Base-by-base conservation (phyloP, 2,329 filamentous ascomycete genomes). In the Pseudogymnoascus sp. region DNA sequence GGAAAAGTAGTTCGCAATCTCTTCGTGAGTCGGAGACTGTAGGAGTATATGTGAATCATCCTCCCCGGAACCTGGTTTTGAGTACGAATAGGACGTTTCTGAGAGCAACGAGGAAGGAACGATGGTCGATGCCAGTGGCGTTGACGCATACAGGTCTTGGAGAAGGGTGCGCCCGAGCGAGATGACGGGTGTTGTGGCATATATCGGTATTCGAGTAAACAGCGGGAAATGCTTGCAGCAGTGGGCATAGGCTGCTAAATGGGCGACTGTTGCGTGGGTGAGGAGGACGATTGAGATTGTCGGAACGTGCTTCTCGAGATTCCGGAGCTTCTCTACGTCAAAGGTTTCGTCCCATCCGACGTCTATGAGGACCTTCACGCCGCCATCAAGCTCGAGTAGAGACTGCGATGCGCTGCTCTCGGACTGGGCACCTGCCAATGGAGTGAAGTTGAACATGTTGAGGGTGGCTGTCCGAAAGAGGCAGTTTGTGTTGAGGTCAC, bases 281-380 rank as follows among this genome's bases (percentile, higher is more conserved):
- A 99, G 83, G 42, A 99, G 89, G 70, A 99, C 88, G 69, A 99
- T 82, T 2, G 94, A 97, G 47, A 99, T 82, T 0, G 93, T 96
- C 21, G 93, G 90, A 8, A 95, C 85, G 79, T 95, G 90, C 89
- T 91, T 94, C 77, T 97, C 93, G 65, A 99, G 84, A 76, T 94
- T 90, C 70, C 86, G 86, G 61, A 99, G 84, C 79, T 91, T 89
- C 66, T 84, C 83, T 33, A 85, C 84, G 72, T 96, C 89, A 73
- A 99, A 97, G 1, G 84, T 84, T 74, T 96, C 91, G 73, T 97
- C 92, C 94, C 94, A 99, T 65, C 94, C 94, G 50, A 97, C 88
- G 73, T 97, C 93, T 38, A 99, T 85, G 62, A 99, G 83, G 61
- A 99, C 86, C 76, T 97, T 97, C 77, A 99, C 89, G 64, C 93